Evolutionary conservation across 1,284 basidiomycete genomes (phyloP).

Genomic region (Pascua guehoae): DNA sequence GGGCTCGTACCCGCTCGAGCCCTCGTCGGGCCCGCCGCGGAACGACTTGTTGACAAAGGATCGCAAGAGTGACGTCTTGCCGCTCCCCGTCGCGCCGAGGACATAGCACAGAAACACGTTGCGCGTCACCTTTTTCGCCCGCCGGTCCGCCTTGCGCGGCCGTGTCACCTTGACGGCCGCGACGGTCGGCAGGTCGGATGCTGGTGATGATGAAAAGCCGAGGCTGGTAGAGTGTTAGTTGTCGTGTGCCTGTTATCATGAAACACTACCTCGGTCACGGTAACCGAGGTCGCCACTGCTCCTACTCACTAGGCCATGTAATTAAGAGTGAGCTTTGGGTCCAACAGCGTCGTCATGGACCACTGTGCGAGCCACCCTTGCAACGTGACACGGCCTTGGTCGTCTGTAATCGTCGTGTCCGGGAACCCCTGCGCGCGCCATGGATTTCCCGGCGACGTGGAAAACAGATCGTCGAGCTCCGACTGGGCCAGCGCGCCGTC

Average conservation of each 20-base stretch:
- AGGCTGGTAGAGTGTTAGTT: conserved; percentile 36
- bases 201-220: conserved; percentile 49
- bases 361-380: conserved; percentile 98
- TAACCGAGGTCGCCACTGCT: not conserved
- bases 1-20: conserved; percentile 62
- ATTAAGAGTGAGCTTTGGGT: conserved; percentile 84
- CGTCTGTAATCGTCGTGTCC: conserved; percentile 84
- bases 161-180: conserved; percentile 75
- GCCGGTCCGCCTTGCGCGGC: conserved; percentile 76
- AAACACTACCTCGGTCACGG: not conserved
- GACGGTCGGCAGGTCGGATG: conserved; percentile 55
- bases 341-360: conserved; percentile 97
- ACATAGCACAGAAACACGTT: conserved; percentile 91
- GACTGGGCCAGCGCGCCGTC: conserved; percentile 83
- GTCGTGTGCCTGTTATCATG: not conserved
- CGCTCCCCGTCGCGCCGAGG: conserved; percentile 91
- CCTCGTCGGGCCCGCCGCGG: conserved; percentile 33
- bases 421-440: conserved; percentile 84
- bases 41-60: conserved; percentile 80
- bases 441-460: conserved; percentile 90
- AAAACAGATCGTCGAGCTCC: conserved; percentile 87
- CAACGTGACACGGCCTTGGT: conserved; percentile 82
- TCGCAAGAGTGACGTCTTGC: conserved; percentile 83
- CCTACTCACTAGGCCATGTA: conserved; percentile 81
- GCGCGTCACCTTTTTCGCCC: conserved; percentile 78